Percentiles rank a stretch among this genome's conserved stretches.
Evolutionary conservation across 1,284 basidiomycete species (phyloP).

Genomic region (Cerrena zonata): DNA sequence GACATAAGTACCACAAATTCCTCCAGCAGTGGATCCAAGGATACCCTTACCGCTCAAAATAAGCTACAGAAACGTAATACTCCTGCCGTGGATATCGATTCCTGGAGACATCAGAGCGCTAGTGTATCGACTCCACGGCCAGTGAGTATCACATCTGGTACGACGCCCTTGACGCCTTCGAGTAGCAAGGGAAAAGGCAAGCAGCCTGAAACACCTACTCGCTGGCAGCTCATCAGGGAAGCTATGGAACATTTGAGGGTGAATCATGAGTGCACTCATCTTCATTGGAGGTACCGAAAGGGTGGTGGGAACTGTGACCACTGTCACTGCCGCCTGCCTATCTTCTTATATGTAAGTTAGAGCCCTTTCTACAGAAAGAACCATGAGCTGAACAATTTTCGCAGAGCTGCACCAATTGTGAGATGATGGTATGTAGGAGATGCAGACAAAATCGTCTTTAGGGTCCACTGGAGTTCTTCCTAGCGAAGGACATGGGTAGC

Average conservation of each 20-base stretch:
- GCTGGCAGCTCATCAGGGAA: slow-evolving; percentile 22
- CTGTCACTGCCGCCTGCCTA: slow-evolving; percentile 25
- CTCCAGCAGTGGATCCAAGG: background rate
- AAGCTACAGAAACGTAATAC: no score
- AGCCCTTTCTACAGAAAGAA: slow-evolving; percentile 2
- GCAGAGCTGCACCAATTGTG: slow-evolving; percentile 32
- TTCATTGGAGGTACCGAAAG: slow-evolving; percentile 22
- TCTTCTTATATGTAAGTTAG: slow-evolving; percentile 33
- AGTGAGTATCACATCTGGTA: no score
- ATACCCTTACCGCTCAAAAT: background rate
- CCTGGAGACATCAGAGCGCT: background rate
- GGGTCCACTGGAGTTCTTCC: no score
- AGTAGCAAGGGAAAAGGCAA: background rate
- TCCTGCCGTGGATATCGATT: background rate
- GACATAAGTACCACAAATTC: background rate
- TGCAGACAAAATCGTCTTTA: slow-evolving; percentile 15
- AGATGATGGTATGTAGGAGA: slow-evolving; percentile 17
- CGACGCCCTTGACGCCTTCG: no score
- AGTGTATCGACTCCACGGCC: no score
- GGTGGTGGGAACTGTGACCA: slow-evolving; percentile 30
- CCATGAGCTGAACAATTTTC: background rate
- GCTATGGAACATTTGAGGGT: slow-evolving; percentile 30
- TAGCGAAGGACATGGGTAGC: no score
- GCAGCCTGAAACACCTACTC: background rate
- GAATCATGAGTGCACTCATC: slow-evolving; percentile 34